Base-by-base conservation (phyloP, 2,329 filamentous ascomycete species). In the Lasiodiplodia sp. region DNA sequence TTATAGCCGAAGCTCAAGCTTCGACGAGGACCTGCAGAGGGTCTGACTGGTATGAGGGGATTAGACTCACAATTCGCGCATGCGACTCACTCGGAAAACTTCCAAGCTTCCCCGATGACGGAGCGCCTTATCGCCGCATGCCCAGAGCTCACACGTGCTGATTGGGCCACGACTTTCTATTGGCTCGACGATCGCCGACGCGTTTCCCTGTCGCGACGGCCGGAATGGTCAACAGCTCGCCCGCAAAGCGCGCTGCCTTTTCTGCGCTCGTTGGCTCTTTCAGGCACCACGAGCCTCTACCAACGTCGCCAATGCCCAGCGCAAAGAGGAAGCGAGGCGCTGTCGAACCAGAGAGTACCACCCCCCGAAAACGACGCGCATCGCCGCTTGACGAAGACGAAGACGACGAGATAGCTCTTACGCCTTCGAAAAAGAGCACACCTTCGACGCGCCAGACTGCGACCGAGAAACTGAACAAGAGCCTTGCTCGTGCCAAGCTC, bases 401-500 rank as follows among this genome's bases (percentile, higher is more conserved):
- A 12, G 51, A 68, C n/a, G 66, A 68, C 40, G 58, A 65, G 37
- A 40, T 68, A 38, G 66, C 56, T 25, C 31, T 47, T 18, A 68
- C 66, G 8, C 66, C 66, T 5, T 63, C 66, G 47, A 63, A 65
- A 28, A 63, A 12, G 51, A 31, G 16, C 28, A 68, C 56, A 25
- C 67, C 38, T 10, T 64, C 51, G 23, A 68, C 52, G 40, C 47
- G 25, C 4, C 58, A 68, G 12, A 68, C 72, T 1, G 66, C 72
- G n/a, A 66, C 68, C n/a, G 73, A 76, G 23, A 68, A 64, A 21
- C 31, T 68, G 25, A 52, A 49, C 38, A 40, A 51, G 60, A 34
- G 58, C 12, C 51, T 68, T 21, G 51, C 49, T 4, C 66, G 66
- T 16, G 49, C 14, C 73, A 77, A 25, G 73, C 72, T 40, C 75